Conservation (phyloP, 495 filamentous ascomycete genomes). For the Aspergillus diversus region DNA sequence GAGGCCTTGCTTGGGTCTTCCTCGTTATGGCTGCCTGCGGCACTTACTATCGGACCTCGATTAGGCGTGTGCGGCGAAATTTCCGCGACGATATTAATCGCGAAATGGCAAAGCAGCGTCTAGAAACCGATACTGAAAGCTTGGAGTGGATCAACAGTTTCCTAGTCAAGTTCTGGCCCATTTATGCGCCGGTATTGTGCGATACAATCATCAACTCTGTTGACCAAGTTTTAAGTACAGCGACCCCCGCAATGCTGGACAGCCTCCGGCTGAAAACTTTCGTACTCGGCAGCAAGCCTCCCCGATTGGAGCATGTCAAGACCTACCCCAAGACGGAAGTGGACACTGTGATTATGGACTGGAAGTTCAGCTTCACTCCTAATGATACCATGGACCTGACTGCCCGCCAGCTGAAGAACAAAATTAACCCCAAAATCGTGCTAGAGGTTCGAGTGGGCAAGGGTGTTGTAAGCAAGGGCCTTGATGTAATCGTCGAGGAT, state of each 20-base stretch:
- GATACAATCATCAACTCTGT: constrained; percentile 90
- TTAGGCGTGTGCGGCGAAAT: constrained; percentile 91
- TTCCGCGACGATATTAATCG: constrained; percentile 92
- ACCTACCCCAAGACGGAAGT: constrained; percentile 96
- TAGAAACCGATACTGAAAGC: constrained; percentile 92
- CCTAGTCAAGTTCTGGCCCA: constrained; percentile 98
- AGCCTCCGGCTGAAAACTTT: constrained; percentile 91
- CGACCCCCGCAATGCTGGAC: constrained; percentile 91
- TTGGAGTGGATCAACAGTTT: constrained; percentile 99
- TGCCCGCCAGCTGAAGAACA: constrained; percentile 83
- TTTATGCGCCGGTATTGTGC: constrained; percentile 91
- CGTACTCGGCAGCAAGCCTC: constrained; percentile 90
- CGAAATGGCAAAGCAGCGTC: constrained; percentile 85
- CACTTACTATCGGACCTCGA: constrained; percentile 96
- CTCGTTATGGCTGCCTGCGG: constrained; percentile 88
- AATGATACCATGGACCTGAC: constrained; percentile 94
- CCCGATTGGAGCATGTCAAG: constrained; percentile 94
- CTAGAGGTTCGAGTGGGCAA: constrained; percentile 93
- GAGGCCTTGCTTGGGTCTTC: constrained; percentile 91
- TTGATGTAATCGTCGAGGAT: constrained; percentile 97
- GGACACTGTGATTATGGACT: constrained; percentile 97
- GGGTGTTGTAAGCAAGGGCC: constrained; percentile 90
- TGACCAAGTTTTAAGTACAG: constrained; percentile 90
- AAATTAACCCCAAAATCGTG: constrained; percentile 95
- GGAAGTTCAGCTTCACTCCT: constrained; percentile 98